Conservation (phyloP, 1,284 basidiomycete genomes). For the Wallemia hederae region DNA sequence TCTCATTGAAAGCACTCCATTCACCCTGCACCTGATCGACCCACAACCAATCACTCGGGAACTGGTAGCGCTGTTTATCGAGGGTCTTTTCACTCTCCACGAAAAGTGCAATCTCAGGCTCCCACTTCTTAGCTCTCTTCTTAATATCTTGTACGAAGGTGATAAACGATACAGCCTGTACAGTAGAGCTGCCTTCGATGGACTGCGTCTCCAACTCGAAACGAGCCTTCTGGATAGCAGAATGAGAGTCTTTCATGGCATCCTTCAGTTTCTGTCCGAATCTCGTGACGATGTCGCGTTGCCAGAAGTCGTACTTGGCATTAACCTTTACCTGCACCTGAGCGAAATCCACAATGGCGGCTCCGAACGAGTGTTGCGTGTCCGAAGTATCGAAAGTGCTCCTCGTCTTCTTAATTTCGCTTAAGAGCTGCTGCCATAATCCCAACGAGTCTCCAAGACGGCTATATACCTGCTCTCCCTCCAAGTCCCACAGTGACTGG, state of each 20-base stretch:
- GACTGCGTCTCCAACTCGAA: constrained; percentile 77
- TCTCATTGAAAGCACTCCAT: constrained; percentile 95
- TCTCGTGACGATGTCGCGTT: constrained; percentile 65
- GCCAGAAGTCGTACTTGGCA: constrained; percentile 95
- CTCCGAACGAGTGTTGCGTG: constrained; percentile 65
- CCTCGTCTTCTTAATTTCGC: constrained; percentile 83
- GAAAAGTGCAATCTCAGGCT: constrained; percentile 83
- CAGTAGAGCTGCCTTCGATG: constrained; percentile 39
- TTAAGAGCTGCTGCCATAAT: constrained; percentile 78
- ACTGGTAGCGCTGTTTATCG: constrained; percentile 85
- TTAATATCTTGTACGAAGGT: constrained; percentile 98
- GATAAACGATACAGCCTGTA: constrained; percentile 91
- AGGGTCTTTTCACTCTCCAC: constrained; percentile 83
- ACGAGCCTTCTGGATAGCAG: constrained; percentile 63
- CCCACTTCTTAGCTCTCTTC: constrained; percentile 85
- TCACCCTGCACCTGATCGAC: constrained; percentile 90
- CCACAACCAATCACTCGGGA: constrained; percentile 90
- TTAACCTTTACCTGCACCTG: constrained; percentile 92
- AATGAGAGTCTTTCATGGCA: constrained; percentile 89
- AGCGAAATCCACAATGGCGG: constrained; percentile 86
- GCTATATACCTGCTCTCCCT: constrained; percentile 83
- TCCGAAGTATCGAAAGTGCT: constrained; percentile 91
- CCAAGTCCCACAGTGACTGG: constrained; percentile 94
- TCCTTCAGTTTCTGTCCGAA: constrained; percentile 77
- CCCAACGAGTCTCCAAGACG: constrained; percentile 72